Conservation (phyloP, 2,329 filamentous ascomycete genomes). For the Hypoxylon sp. region DNA sequence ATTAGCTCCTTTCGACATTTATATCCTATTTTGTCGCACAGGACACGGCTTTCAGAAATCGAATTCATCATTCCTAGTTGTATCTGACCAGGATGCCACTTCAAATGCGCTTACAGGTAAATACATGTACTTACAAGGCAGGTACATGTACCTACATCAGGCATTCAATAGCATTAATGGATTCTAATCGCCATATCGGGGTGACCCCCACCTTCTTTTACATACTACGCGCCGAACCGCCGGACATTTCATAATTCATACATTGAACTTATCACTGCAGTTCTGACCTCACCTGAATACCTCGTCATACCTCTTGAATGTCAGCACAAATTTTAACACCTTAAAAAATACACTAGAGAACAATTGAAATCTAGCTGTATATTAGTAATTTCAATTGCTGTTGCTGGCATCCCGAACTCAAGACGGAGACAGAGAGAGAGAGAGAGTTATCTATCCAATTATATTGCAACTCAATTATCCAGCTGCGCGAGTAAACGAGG, state of each 20-base stretch:
- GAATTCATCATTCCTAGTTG: neutral
- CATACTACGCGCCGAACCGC: neutral
- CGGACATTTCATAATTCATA: neutral
- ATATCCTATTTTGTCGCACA: neutral
- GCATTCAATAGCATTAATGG: neutral
- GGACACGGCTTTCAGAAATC: neutral
- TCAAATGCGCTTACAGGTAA: no score
- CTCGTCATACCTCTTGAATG: conserved; percentile 3
- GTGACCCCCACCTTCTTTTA: neutral
- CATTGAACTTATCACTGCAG: conserved; percentile 4
- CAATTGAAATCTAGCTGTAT: neutral
- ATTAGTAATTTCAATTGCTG: neutral
- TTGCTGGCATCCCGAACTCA: neutral
- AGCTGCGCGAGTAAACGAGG: conserved; percentile 4
- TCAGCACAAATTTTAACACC: neutral
- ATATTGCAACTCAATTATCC: conserved; percentile 1
- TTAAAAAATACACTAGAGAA: neutral
- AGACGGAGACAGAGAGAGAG: neutral
- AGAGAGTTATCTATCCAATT: neutral
- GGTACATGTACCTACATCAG: no score
- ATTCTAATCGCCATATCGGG: neutral
- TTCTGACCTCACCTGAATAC: conserved; percentile 7
- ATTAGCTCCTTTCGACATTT: neutral
- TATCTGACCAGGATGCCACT: neutral
- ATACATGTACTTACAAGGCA: no score